Conservation (phyloP, 345 rosid species). For the Gossypium turneri region DNA sequence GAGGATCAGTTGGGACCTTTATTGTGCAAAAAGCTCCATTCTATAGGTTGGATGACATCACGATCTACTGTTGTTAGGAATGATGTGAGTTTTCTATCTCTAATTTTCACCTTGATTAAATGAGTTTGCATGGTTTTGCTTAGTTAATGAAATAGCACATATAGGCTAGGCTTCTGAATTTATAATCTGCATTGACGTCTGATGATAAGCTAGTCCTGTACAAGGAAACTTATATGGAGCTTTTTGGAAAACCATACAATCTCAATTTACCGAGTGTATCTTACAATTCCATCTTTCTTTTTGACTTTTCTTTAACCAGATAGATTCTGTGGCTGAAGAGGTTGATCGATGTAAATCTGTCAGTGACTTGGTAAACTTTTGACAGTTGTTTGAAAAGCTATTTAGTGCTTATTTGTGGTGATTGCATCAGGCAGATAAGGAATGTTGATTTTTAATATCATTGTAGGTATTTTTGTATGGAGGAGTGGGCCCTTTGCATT, state of each 20-base stretch:
- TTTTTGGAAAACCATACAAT: constrained; percentile 5
- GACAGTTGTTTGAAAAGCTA: background rate
- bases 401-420: constrained; percentile 5
- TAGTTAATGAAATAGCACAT: background rate
- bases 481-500: constrained; percentile 93
- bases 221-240: background rate
- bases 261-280: background rate
- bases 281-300: constrained; percentile 24
- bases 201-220: background rate
- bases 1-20: constrained; percentile 80
- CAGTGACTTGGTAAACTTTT: constrained; percentile 66
- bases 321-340: constrained; percentile 96
- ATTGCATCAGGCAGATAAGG: background rate
- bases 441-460: constrained; percentile 3
- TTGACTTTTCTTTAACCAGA: constrained; percentile 41
- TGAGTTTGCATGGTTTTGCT: background rate
- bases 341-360: constrained; percentile 69
- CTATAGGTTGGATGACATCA: constrained; percentile 75
- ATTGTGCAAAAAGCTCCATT: constrained; percentile 68
- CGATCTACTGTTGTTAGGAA: constrained; percentile 57
- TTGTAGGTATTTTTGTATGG: constrained; percentile 81
- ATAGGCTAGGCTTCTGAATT: background rate
- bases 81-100: constrained; percentile 62
- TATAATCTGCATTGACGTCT: background rate
- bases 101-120: background rate